A percentile compares a stretch with the other conserved stretches of the same genome.
Evolutionary conservation across 768 basidiomycete species (phyloP).

Genomic region (Mycena olivaceomarginata): DNA sequence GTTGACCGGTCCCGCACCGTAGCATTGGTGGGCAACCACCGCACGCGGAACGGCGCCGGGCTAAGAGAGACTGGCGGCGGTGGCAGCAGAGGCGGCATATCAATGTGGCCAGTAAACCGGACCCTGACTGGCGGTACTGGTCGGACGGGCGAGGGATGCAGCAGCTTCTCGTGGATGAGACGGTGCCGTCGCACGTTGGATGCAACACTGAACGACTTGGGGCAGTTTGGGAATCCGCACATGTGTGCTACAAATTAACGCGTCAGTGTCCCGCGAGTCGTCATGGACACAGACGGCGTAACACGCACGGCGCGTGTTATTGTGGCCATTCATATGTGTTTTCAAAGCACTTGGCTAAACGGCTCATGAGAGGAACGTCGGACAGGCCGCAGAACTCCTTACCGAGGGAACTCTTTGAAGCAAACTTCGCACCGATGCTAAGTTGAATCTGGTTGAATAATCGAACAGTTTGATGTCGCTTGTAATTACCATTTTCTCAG

Average conservation of each 20-base stretch:
- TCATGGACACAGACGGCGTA: not conserved
- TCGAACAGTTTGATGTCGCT: not conserved
- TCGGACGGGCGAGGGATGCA: not conserved
- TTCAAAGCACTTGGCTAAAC: conserved; percentile 71
- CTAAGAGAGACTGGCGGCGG: conserved; percentile 5
- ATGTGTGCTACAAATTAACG: conserved; percentile 59
- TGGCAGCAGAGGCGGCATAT: not conserved
- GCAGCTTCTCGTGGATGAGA: conserved; percentile 76
- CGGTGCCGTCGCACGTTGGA: conserved; percentile 90
- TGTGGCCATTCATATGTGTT: conserved; percentile 78
- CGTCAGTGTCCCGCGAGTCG: not conserved
- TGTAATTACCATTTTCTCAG: conserved; percentile 62
- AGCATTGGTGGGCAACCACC: conserved; percentile 20
- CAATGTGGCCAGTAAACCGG: conserved; percentile 1
- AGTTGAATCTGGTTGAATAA: not conserved
- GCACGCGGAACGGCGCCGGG: conserved; percentile 27
- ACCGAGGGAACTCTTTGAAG: conserved; percentile 71
- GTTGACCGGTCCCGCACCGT: not conserved
- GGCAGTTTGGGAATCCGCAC: conserved; percentile 78
- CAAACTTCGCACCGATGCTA: conserved; percentile 69
- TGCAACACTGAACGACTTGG: conserved; percentile 83
- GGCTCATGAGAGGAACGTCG: conserved; percentile 16
- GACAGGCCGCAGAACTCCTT: conserved; percentile 23
- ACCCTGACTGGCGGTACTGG: not conserved
- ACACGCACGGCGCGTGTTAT: conserved; percentile 69